Conservation (phyloP, 2,329 filamentous ascomycete species). For the Neopestalotiopsis clavispora region DNA sequence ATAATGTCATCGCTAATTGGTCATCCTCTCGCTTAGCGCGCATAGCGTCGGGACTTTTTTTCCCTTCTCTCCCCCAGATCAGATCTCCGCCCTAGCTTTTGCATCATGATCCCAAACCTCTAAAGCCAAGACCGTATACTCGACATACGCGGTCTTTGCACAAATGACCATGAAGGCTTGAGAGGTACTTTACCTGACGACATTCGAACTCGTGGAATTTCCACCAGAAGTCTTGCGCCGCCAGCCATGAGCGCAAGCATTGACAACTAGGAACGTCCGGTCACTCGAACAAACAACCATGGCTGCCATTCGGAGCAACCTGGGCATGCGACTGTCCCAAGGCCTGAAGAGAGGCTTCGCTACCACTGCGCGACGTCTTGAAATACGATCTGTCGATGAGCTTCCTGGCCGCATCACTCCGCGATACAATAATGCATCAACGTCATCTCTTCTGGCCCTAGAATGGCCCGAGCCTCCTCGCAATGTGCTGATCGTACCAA, state of each 20-base stretch:
- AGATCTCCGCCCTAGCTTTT: neutral
- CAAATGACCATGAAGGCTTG: neutral
- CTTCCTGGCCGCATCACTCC: conserved; percentile 65
- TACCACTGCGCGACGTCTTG: conserved; percentile 45
- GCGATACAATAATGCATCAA: conserved; percentile 64
- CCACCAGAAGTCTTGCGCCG: neutral
- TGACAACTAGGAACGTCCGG: neutral
- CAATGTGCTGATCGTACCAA: conserved; percentile 64
- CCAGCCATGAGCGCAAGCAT: neutral
- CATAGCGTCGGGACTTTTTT: conserved; percentile 12
- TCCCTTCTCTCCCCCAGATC: neutral
- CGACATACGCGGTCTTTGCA: neutral
- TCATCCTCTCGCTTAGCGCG: neutral
- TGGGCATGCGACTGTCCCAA: neutral
- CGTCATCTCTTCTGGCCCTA: conserved; percentile 59
- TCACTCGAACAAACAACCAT: conserved; percentile 16
- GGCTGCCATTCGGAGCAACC: neutral
- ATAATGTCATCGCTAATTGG: conserved; percentile 4
- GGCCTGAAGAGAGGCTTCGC: conserved; percentile 50
- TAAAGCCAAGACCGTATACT: neutral
- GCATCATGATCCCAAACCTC: conserved; percentile 10
- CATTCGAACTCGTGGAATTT: neutral
- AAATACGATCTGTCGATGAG: conserved; percentile 54
- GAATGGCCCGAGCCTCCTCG: conserved; percentile 59
- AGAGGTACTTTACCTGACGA: neutral